phyloP scores from a whole-genome alignment of 1,284 basidiomycete species.

The Irpex rosettiformis region DNA sequence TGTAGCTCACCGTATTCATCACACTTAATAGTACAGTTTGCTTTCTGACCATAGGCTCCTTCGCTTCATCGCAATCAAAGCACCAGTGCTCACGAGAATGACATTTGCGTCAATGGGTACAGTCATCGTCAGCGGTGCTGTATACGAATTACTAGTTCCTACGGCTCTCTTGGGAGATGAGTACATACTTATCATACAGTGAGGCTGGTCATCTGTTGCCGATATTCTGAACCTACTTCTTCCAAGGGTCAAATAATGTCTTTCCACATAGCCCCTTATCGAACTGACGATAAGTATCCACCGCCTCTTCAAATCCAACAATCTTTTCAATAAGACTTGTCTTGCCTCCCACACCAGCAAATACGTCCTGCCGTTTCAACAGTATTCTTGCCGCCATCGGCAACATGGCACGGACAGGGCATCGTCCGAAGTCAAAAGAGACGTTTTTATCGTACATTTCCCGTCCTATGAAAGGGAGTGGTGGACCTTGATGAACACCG shows the following conservation, averaged over 20 bases:
- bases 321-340: constrained; percentile 63
- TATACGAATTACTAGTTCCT: constrained; percentile 1
- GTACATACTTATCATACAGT: constrained; percentile 60
- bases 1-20: background rate
- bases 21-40: background rate
- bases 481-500: constrained; percentile 63
- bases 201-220: background rate
- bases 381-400: constrained; percentile 71
- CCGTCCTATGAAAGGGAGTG: constrained; percentile 57
- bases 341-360: constrained; percentile 56
- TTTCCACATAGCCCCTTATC: constrained; percentile 71
- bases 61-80: background rate
- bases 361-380: constrained; percentile 65
- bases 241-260: constrained; percentile 71
- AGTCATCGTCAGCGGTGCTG: constrained; percentile 35
- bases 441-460: constrained; percentile 82
- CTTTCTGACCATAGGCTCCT: background rate
- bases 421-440: constrained; percentile 81
- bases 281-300: constrained; percentile 58
- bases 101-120: too few species aligned
- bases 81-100: too few species aligned
- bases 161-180: background rate
- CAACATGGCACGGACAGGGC: constrained; percentile 81
- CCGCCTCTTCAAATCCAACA: constrained; percentile 53
- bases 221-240: constrained; percentile 17